A percentile compares a stretch with the other conserved stretches of the same genome.
phyloP scores from a whole-genome alignment of 1,284 basidiomycete species.

The Ganoderma boninense region DNA sequence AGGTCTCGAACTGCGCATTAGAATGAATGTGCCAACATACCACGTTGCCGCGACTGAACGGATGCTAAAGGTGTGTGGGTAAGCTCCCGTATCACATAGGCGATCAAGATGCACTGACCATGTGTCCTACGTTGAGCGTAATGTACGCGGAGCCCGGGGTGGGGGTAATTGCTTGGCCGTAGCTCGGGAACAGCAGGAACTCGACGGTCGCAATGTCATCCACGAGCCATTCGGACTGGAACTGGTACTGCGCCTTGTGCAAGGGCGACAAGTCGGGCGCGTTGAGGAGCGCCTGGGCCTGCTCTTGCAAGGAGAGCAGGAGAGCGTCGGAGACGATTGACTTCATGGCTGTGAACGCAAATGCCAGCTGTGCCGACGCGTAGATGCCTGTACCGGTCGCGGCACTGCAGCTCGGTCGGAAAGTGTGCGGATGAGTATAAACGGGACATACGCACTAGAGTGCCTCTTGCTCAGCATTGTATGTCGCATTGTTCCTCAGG shows the following conservation, averaged over 20 bases:
- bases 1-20: not conserved
- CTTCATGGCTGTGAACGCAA: slow-evolving; percentile 14
- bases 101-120: not conserved
- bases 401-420: not conserved
- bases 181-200: slow-evolving; percentile 21
- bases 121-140: slow-evolving; percentile 12
- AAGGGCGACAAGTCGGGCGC: slow-evolving; percentile 12
- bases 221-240: slow-evolving; percentile 21
- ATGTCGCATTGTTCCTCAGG: slow-evolving; percentile 23
- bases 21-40: not conserved
- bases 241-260: slow-evolving; percentile 19
- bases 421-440: not conserved
- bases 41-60: slow-evolving; percentile 16
- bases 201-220: slow-evolving; percentile 16
- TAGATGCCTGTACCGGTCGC: slow-evolving; percentile 19
- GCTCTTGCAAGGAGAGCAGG: slow-evolving; percentile 4
- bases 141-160: slow-evolving; percentile 10
- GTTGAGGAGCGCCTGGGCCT: not conserved
- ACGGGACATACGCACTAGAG: slow-evolving; percentile 14
- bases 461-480: slow-evolving; percentile 14
- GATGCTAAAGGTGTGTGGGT: not conserved
- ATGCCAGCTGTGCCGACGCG: slow-evolving; percentile 4
- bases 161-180: slow-evolving; percentile 9
- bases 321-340: slow-evolving; percentile 2
- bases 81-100: not conserved